Evolutionary conservation across 768 basidiomycete species (phyloP), one percentile per base, ranked within the genome.

Genomic region (Mrakia hoshinonis): DNA sequence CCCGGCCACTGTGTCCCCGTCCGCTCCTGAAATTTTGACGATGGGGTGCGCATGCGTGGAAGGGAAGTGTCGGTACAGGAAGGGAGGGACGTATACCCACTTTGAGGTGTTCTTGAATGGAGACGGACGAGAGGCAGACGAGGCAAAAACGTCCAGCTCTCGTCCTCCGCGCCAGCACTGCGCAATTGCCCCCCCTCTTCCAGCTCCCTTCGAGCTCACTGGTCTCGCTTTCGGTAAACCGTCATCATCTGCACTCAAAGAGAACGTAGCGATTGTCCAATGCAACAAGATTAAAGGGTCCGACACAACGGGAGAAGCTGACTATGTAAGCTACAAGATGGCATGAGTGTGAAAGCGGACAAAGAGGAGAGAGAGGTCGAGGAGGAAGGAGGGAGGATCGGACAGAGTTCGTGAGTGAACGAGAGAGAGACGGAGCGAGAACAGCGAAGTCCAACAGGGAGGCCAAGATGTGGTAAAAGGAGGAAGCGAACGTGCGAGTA

Each of bases 1-100:
- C 7, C 43, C 6, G 43, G 6, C 43, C 43, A 43, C 43, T 15
- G 15, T 43, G 43, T 6, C 7, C 43, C 43, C 15, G 43, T 87
- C 87, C 68, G 90, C 90, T 77, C 89, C 86, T 75, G 91, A 91
- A 79, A 89, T 83, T 78, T 89, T 85, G 77, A 89, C 90, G 80
- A 93, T 82, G 79, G 87, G 85, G 75, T 88, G 86, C 79, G 85
- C 87, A 81, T 93, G 87, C 83, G 89, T 89, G 75, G 79, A 80
- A 76, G 80, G 78, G 81, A 78, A 79, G 80, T 79, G 68, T 60
- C 63, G 48, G 7, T 13, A 5, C 9, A n/a, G 24, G 29, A 34
- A 47, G 52, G 24, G 26, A 61, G 4, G 29, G 15, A 12, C 6
- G 55, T 34, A 11, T 2, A 34, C 29, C 29, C 55, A 31, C 29